A percentile compares a stretch with the other conserved stretches of the same genome.
These are phyloP conservation scores for Pyrenochaeta sp. DNA, from an alignment of 2,329 filamentous ascomycete genomes.

Conservation along the genomic window DNA sequence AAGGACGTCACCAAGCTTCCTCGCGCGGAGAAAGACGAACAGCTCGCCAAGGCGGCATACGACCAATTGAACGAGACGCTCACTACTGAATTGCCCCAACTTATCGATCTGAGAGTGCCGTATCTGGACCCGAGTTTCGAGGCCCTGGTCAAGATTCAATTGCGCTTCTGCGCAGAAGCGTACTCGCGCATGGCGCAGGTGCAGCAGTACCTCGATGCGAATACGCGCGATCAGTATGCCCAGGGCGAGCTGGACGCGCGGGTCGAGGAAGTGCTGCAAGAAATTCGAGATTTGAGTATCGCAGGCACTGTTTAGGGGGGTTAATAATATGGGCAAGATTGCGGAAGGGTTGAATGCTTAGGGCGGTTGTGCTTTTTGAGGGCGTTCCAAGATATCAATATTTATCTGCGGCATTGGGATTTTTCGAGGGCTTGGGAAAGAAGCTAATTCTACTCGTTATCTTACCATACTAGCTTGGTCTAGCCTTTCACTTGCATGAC, in stretches of 20 bases:
- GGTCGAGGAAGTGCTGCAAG: slow-evolving; percentile 94
- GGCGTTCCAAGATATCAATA: slow-evolving; percentile 6
- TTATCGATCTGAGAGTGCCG: slow-evolving; percentile 95
- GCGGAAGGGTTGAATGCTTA: neutral
- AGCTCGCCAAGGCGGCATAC: slow-evolving; percentile 91
- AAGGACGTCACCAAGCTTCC: slow-evolving; percentile 98
- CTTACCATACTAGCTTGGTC: too few relatives aligned
- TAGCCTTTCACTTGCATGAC: too few relatives aligned
- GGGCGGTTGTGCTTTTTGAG: neutral
- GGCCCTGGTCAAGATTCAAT: slow-evolving; percentile 96
- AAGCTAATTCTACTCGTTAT: too few relatives aligned
- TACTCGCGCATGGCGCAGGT: slow-evolving; percentile 99
- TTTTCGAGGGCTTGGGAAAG: neutral
- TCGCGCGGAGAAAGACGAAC: slow-evolving; percentile 93
- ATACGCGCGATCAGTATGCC: slow-evolving; percentile 95
- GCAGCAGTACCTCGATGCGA: slow-evolving; percentile 95
- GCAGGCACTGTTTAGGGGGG: slow-evolving; percentile 66
- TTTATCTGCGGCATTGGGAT: slow-evolving; percentile 4
- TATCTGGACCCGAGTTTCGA: slow-evolving; percentile 98
- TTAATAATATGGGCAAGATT: neutral
- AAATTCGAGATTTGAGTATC: slow-evolving; percentile 97
- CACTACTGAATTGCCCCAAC: slow-evolving; percentile 88
- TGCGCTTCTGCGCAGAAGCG: slow-evolving; percentile 96
- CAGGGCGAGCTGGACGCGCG: slow-evolving; percentile 88
- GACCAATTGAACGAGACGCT: slow-evolving; percentile 98